A percentile compares a stretch with the other conserved stretches of the same genome.
These are phyloP conservation scores for Nakaseomyces nivariensis DNA, from an alignment of 1,139 yeast species.

Conservation along the genomic window DNA sequence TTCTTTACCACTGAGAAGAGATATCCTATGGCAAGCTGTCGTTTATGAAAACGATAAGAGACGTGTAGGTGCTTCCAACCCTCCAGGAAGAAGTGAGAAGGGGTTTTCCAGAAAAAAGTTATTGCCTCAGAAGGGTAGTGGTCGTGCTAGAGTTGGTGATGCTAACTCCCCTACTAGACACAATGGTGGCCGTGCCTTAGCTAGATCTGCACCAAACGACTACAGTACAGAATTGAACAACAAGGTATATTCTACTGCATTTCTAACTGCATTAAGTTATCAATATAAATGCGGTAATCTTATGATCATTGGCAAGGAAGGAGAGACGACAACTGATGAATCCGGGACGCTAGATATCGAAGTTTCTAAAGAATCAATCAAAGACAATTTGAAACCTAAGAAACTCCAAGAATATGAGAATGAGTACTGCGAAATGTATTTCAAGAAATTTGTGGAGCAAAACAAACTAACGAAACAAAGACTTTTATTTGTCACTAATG, in stretches of 20 bases:
- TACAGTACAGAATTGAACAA: constrained; percentile 74
- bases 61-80: constrained; percentile 83
- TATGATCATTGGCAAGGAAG: constrained; percentile 47
- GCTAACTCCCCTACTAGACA: constrained; percentile 87
- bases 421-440: constrained; percentile 41
- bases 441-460: constrained; percentile 47
- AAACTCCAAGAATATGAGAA: constrained; percentile 4
- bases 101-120: constrained; percentile 79
- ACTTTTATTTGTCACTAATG: constrained; percentile 49
- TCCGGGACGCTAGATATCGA: constrained; percentile 17
- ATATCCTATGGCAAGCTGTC: constrained; percentile 87
- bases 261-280: constrained; percentile 71
- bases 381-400: neutral
- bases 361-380: constrained; percentile 31
- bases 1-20: constrained; percentile 75
- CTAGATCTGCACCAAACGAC: constrained; percentile 84
- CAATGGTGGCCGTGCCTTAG: constrained; percentile 86
- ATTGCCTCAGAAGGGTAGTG: constrained; percentile 86
- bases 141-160: constrained; percentile 93
- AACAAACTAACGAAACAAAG: constrained; percentile 48
- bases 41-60: constrained; percentile 83
- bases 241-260: constrained; percentile 65
- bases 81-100: constrained; percentile 76
- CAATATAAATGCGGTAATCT: constrained; percentile 69
- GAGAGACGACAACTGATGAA: constrained; percentile 22